Evolutionary conservation across 192 early-diverging fungal genomes (phyloP).

Genomic region (Borealophlyctis nickersoniae): DNA sequence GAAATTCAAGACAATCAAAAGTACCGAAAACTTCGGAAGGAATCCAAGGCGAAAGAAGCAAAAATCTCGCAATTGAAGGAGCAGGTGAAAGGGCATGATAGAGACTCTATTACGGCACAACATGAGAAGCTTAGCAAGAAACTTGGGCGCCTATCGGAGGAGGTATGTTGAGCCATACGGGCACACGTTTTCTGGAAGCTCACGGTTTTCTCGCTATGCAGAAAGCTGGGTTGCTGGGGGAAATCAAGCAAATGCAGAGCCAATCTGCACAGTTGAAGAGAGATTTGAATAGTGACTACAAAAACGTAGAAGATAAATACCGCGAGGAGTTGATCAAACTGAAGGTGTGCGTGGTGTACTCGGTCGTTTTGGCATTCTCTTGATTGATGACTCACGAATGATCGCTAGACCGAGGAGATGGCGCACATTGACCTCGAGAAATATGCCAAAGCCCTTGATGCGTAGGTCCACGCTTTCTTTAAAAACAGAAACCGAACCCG

Average conservation of each 20-base stretch:
- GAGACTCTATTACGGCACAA: conserved; percentile 26
- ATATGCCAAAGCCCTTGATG: conserved; percentile 80
- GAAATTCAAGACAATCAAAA: conserved; percentile 48
- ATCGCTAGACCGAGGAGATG: conserved; percentile 64
- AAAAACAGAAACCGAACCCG: background rate
- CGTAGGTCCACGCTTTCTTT: conserved; percentile 23
- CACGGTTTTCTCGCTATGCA: no score
- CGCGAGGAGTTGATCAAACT: conserved; percentile 64
- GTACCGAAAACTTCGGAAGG: conserved; percentile 44
- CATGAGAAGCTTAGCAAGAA: conserved; percentile 28
- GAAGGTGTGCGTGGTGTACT: conserved; percentile 40
- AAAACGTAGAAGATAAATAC: conserved; percentile 70
- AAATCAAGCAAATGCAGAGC: conserved; percentile 78
- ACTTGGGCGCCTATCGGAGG: conserved; percentile 30
- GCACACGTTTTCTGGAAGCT: no score
- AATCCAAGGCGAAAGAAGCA: conserved; percentile 17
- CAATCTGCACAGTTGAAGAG: conserved; percentile 54
- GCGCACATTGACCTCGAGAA: conserved; percentile 78
- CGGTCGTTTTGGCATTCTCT: conserved; percentile 4
- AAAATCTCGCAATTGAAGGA: conserved; percentile 40
- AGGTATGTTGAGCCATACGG: conserved; percentile 32
- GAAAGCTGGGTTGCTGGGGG: conserved; percentile 65
- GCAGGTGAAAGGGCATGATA: conserved; percentile 34
- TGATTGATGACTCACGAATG: conserved; percentile 8
- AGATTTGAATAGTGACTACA: conserved; percentile 74